Conservation (phyloP, 2,329 filamentous ascomycete genomes). For the Emergomyces africanus region DNA sequence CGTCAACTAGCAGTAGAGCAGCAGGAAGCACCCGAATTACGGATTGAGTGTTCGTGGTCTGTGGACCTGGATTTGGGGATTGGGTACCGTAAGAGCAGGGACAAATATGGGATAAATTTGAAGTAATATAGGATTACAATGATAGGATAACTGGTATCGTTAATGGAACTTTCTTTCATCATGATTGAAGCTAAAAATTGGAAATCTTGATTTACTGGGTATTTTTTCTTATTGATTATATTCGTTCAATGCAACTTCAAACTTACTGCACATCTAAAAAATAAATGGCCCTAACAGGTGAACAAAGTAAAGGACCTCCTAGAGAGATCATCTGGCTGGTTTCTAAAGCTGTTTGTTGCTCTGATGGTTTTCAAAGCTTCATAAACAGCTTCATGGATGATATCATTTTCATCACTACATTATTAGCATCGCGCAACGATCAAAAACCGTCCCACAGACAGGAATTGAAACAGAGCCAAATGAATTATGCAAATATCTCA, state of each 20-base stretch:
- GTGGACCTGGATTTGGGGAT: background rate
- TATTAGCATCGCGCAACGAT: no score
- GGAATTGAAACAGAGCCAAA: background rate
- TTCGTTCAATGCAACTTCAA: background rate
- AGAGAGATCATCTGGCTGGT: no score
- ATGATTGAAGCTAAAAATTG: background rate
- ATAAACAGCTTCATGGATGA: no score
- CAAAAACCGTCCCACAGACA: background rate
- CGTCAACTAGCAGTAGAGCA: background rate
- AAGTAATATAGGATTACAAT: background rate
- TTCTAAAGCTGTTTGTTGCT: no score
- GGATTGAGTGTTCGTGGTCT: background rate
- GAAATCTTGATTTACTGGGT: background rate
- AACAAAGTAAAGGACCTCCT: no score
- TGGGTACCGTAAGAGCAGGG: background rate
- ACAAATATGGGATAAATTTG: background rate
- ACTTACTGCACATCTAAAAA: background rate
- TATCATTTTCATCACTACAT: background rate
- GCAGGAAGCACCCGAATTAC: background rate
- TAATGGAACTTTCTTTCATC: background rate
- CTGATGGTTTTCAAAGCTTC: no score
- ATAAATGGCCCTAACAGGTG: no score
- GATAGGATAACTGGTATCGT: no score
- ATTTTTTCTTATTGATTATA: background rate
- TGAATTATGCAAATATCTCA: background rate